Conservation (phyloP, 2,329 filamentous ascomycete genomes). For the Fusarium subglutinans region DNA sequence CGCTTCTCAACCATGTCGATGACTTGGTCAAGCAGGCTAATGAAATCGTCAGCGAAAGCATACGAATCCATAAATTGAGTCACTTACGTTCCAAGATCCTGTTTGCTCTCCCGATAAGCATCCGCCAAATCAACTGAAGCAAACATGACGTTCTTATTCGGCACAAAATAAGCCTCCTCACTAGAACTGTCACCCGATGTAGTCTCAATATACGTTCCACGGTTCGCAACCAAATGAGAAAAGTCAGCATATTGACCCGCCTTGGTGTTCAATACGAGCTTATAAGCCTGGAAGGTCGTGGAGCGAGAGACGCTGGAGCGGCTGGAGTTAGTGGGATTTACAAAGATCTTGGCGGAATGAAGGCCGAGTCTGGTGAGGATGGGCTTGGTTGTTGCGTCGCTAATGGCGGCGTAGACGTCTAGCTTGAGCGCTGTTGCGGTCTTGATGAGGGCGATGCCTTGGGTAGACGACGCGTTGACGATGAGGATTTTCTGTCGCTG, state of each 20-base stretch:
- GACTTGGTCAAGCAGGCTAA: constrained; percentile 19
- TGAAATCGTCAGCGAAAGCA: not conserved
- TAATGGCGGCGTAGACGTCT: constrained; percentile 27
- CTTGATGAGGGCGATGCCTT: constrained; percentile 37
- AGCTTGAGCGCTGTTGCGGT: constrained; percentile 30
- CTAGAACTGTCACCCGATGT: constrained; percentile 1
- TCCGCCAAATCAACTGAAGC: constrained; percentile 34
- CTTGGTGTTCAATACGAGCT: constrained; percentile 31
- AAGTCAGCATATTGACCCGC: constrained; percentile 26
- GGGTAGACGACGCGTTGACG: constrained; percentile 25
- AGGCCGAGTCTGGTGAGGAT: constrained; percentile 25
- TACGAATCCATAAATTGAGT: not conserved
- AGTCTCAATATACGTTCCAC: constrained; percentile 33
- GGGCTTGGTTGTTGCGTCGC: constrained; percentile 14
- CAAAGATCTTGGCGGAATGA: constrained; percentile 20
- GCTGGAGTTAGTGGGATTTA: not conserved
- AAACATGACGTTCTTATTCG: constrained; percentile 37
- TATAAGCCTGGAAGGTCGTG: constrained; percentile 13
- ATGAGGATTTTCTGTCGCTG: constrained; percentile 29
- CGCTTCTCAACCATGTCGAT: constrained; percentile 21
- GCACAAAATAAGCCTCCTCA: not conserved
- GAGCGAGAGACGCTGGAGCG: constrained; percentile 15
- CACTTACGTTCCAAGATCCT: constrained; percentile 31
- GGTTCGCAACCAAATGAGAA: constrained; percentile 29
- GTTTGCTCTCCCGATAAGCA: constrained; percentile 24